phyloP scores from a whole-genome alignment of 192 early-diverging fungal species.

The Allomyces javanicus region DNA sequence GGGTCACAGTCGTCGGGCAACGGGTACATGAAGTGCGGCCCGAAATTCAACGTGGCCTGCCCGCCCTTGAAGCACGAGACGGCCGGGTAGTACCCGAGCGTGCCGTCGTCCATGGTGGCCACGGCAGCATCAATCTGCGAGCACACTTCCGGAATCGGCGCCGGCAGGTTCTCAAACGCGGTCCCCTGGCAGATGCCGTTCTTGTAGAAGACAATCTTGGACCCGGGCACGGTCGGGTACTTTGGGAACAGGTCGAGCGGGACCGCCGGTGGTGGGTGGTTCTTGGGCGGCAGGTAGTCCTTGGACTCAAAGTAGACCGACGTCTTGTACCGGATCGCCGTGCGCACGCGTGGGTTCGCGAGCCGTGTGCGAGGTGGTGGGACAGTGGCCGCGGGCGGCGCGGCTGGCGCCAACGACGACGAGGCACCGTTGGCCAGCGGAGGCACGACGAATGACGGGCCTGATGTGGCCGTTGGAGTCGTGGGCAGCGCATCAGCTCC shows the following conservation, averaged over 20 bases:
- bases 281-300: slow-evolving; percentile 6
- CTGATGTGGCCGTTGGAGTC: slow-evolving; percentile 20
- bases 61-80: slow-evolving; percentile 41
- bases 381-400: slow-evolving; percentile 34
- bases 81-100: slow-evolving; percentile 41
- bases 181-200: slow-evolving; percentile 37
- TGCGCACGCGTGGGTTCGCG: slow-evolving; percentile 20
- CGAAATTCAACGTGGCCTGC: slow-evolving; percentile 38
- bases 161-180: slow-evolving; percentile 28
- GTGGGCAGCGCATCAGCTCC: slow-evolving; percentile 25
- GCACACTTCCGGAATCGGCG: slow-evolving; percentile 17
- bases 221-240: slow-evolving; percentile 20
- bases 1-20: too few relatives aligned
- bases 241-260: slow-evolving; percentile 2
- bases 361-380: slow-evolving; percentile 26
- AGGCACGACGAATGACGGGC: too few relatives aligned
- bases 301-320: slow-evolving; percentile 3
- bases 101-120: slow-evolving; percentile 33
- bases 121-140: slow-evolving; percentile 22
- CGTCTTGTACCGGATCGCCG: slow-evolving; percentile 11
- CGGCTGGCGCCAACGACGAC: slow-evolving; percentile 1
- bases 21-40: slow-evolving; percentile 36
- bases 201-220: slow-evolving; percentile 39
- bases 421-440: too few relatives aligned
- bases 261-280: slow-evolving; percentile 5